Base-by-base conservation (phyloP, 352 stramenopile species). In the Thraustotheca clavata region DNA sequence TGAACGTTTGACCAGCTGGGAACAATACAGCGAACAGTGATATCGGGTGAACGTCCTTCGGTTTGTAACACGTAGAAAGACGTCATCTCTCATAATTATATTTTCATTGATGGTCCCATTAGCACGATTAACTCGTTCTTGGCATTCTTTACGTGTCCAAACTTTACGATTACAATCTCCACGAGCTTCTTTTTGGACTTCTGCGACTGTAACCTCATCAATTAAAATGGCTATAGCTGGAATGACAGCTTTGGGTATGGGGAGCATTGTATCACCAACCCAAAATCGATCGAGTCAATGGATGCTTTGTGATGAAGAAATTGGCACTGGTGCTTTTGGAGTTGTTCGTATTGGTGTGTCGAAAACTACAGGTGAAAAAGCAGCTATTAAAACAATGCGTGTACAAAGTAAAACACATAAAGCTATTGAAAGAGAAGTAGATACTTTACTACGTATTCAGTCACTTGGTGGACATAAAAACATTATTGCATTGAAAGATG, bases 401-500 rank as follows among this genome's bases (percentile, higher is more conserved):
- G 73, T 76, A 29, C 61, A 71, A 4, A 69, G 83, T 16, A 39
- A 49, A 32, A 69, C 71, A 24, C 80, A 83, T 40, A 81, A 79
- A 62, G 62, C 69, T 26, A 59, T 92, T 33, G 74, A 90, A 60
- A 78, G 83, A 12, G 81, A 92, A 68, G 78, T 92, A 60, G 59
- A 75, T 9, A 75, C 79, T n/a, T 55, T 92, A 32, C 81, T 85
- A 71, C 70, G 81, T 14, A 73, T 93, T n/a, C 86, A 89, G 67
- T 70, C 79, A 0, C 69, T 88, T 8, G 83, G 83, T 47, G 83
- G 83, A 24, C 88, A 96, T 74, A 71, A 71, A 33, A 96, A 89
- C 70, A 96, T 96, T 60, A 72, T 96, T 22, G 75, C 80, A 22
- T 67, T 96, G 35, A 72, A 78, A 5, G 86, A 96, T 54, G 77